A percentile compares a stretch with the other conserved stretches of the same genome.
phyloP scores from a whole-genome alignment of 2,329 filamentous ascomycete genomes.

The Trichoderma gracile region DNA sequence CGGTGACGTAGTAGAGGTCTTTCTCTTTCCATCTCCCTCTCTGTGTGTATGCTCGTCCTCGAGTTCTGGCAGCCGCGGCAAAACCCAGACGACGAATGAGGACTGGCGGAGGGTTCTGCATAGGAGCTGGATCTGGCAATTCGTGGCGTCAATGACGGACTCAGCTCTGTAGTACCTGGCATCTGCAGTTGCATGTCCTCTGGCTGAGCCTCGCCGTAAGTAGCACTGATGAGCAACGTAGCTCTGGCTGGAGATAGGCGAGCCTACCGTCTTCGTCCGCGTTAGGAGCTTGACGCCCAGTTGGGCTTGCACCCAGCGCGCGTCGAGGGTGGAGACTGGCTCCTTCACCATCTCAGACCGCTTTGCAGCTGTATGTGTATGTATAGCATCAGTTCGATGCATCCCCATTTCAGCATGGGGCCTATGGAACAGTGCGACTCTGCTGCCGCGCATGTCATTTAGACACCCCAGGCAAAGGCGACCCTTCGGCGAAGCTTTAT shows the following conservation, averaged over 20 bases:
- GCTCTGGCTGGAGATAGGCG: not conserved
- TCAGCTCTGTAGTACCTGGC: not conserved
- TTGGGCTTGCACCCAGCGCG: conserved; percentile 23
- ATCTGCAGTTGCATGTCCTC: not conserved
- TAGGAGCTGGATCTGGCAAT: conserved; percentile 2
- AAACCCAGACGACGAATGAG: not conserved
- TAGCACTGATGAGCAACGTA: not conserved
- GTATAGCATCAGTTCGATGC: conserved; percentile 20
- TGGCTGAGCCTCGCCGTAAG: conserved; percentile 14
- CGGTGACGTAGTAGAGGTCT: conserved; percentile 21
- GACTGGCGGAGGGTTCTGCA: not conserved
- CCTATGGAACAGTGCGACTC: conserved; percentile 17
- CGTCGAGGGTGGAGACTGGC: conserved; percentile 21
- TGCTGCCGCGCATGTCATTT: conserved; percentile 17
- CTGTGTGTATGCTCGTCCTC: not conserved
- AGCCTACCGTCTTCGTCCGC: not conserved
- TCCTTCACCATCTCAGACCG: conserved; percentile 24
- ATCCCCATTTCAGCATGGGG: conserved; percentile 8
- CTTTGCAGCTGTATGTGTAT: conserved; percentile 19
- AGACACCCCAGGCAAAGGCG: conserved; percentile 1
- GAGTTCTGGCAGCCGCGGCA: not conserved
- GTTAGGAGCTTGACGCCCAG: conserved; percentile 23
- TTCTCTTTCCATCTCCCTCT: no score
- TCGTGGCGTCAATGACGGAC: conserved; percentile 6
- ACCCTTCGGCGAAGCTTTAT: not conserved